Conservation (phyloP, 176 grass and related monocot species). For the Secale cereale region DNA sequence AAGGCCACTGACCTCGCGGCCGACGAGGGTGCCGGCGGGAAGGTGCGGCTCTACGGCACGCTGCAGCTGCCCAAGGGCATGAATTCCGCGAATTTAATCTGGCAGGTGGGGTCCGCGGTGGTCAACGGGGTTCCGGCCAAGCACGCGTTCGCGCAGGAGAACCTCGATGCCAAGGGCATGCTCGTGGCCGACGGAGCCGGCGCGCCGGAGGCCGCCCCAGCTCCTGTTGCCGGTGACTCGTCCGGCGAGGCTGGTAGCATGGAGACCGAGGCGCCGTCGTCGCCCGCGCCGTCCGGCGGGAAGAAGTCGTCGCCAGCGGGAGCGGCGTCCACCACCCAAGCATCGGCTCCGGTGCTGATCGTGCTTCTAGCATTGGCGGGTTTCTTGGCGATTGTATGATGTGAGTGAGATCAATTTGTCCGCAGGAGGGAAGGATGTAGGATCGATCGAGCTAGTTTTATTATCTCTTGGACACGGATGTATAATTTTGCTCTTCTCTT, state of each 20-base stretch:
- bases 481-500: not conserved
- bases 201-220: not conserved
- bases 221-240: not conserved
- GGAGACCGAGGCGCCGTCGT: not conserved
- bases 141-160: conserved; percentile 45
- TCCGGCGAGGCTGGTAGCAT: not conserved
- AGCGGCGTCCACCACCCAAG: not conserved
- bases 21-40: conserved; percentile 30
- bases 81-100: conserved; percentile 62
- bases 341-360: not conserved
- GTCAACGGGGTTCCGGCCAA: conserved; percentile 29
- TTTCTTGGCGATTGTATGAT: conserved; percentile 26
- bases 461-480: not conserved
- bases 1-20: conserved; percentile 36
- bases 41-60: conserved; percentile 54
- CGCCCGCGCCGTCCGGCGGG: conserved; percentile 1
- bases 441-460: not conserved
- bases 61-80: conserved; percentile 39
- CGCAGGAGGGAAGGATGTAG: not conserved
- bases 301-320: not conserved
- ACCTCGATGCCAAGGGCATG: conserved; percentile 28
- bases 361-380: conserved; percentile 13
- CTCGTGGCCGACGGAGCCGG: conserved; percentile 33
- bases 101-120: conserved; percentile 60
- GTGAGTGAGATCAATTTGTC: not conserved